Base-by-base conservation (phyloP, 2,329 filamentous ascomycete genomes). In the Colletotrichum sp. region DNA sequence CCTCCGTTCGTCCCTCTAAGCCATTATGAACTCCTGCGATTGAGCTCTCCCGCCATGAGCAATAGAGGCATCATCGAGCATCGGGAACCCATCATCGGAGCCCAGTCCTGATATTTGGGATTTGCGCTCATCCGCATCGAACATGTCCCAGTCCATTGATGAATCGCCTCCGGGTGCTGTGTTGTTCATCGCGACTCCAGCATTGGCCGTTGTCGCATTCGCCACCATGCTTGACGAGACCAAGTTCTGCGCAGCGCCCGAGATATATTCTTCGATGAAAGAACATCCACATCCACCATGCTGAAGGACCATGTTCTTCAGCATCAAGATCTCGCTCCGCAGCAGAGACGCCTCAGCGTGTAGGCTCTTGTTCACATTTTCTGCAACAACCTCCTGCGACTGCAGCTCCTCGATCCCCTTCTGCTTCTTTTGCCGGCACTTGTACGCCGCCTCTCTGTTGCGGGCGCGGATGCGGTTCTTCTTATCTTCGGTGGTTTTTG, bases 331-430 rank as follows among this genome's bases (percentile, higher is more conserved):
- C 61, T 78, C 77, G 15, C 65, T 36, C 3, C 72, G 71, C 8
- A 78, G 71, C 71, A 64, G 6, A 1, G 77, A 11, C 2, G 75
- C 71, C 44, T 78, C 75, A 12, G 39, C 48, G n/a, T 55, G 55
- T 16, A 78, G 65, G n/a, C n/a, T 66, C 59, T 65, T 55, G 75
- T 78, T 71, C 11, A 78, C 55, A n/a, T 55, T 36, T 7, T 71
- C 77, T 5, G 44, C 85, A n/a, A 77, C 63, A 1, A 61, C 65
- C 36, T 78, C 77, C n/a, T 77, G 75, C 4, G 68, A 72, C 25
- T 78, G 77, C 55, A 78, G 68, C 61, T 72, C 71, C 8, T 67
- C 61, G 55, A 78, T 75, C 5, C 77, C 68, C 68, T 77, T 74
- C 28, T 78, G 77, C 65, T 78, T 78, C 34, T 77, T 77, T 13